A percentile compares a stretch with the other conserved stretches of the same genome.
Evolutionary conservation across 305 asterid species (phyloP).

Genomic region (Nicotiana rustica): DNA sequence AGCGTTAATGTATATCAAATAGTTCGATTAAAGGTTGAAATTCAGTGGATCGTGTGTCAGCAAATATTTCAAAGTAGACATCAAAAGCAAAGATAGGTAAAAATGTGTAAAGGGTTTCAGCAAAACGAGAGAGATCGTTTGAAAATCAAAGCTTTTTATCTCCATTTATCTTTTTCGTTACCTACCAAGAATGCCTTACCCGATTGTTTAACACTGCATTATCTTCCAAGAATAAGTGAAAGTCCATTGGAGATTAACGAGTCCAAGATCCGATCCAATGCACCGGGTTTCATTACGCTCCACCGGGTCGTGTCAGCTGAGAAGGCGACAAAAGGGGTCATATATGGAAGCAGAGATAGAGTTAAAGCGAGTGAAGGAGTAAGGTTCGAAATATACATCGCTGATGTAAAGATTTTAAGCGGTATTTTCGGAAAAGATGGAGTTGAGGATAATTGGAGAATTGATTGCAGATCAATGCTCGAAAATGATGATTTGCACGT

Average conservation of each 20-base stretch:
- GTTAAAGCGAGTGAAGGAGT: slow-evolving; percentile 66
- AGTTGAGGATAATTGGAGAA: slow-evolving; percentile 52
- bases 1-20: too few species aligned
- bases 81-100: not conserved
- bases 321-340: slow-evolving; percentile 10
- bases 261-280: slow-evolving; percentile 57
- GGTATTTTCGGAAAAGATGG: slow-evolving; percentile 68
- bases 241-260: slow-evolving; percentile 61
- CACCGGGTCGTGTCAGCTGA: slow-evolving; percentile 54
- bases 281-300: slow-evolving; percentile 67
- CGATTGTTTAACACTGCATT: slow-evolving; percentile 63
- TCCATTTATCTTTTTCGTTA: slow-evolving; percentile 47
- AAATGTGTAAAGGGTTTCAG: slow-evolving; percentile 74
- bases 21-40: too few species aligned
- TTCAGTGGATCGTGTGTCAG: too few species aligned
- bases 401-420: slow-evolving; percentile 57
- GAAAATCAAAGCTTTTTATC: slow-evolving; percentile 61
- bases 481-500: slow-evolving; percentile 42
- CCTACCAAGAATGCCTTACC: slow-evolving; percentile 37
- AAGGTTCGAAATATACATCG: slow-evolving; percentile 60
- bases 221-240: slow-evolving; percentile 71
- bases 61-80: not conserved
- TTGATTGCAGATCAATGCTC: slow-evolving; percentile 55
- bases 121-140: slow-evolving; percentile 53
- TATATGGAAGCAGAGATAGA: slow-evolving; percentile 65